A percentile compares a stretch with the other conserved stretches of the same genome.
Evolutionary conservation across 768 basidiomycete species (phyloP).

Genomic region (Glaciozyma martinii): DNA sequence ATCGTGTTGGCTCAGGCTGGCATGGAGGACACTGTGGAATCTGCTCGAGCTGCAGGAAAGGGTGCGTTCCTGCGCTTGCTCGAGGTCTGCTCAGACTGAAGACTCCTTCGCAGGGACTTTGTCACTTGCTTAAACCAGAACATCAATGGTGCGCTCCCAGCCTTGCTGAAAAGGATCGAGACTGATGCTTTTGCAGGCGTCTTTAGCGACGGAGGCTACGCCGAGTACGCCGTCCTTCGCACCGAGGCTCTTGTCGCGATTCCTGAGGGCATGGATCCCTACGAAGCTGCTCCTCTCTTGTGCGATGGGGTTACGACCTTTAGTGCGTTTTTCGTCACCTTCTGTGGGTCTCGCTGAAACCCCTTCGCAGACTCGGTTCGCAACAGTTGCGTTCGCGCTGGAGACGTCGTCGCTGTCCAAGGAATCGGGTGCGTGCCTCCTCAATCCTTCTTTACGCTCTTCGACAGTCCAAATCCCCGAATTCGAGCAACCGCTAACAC

Average conservation of each 20-base stretch:
- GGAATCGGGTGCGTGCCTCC: conserved; percentile 35
- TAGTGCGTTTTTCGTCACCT: conserved; percentile 13
- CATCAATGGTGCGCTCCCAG: conserved; percentile 31
- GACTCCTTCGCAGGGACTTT: conserved; percentile 12
- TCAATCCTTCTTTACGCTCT: too few species aligned
- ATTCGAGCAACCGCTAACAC: neutral
- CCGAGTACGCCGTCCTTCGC: conserved; percentile 36
- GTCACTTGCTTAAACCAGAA: conserved; percentile 31
- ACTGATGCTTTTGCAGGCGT: neutral
- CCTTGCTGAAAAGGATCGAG: neutral
- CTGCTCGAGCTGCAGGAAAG: neutral
- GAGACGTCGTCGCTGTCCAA: conserved; percentile 42
- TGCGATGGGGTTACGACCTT: conserved; percentile 42
- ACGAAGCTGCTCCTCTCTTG: conserved; percentile 23
- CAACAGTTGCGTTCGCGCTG: conserved; percentile 38
- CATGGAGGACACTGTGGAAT: conserved; percentile 22
- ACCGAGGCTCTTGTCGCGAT: conserved; percentile 21
- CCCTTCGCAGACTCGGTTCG: conserved; percentile 29
- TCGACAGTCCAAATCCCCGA: neutral
- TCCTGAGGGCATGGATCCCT: conserved; percentile 25
- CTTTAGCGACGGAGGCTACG: conserved; percentile 23
- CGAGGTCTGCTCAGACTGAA: conserved; percentile 5
- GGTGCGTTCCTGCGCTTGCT: neutral
- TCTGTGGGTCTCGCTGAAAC: too few species aligned
- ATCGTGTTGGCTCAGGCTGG: conserved; percentile 31